Conservation (phyloP, 129 eudicot species). For the Silybum marianum region DNA sequence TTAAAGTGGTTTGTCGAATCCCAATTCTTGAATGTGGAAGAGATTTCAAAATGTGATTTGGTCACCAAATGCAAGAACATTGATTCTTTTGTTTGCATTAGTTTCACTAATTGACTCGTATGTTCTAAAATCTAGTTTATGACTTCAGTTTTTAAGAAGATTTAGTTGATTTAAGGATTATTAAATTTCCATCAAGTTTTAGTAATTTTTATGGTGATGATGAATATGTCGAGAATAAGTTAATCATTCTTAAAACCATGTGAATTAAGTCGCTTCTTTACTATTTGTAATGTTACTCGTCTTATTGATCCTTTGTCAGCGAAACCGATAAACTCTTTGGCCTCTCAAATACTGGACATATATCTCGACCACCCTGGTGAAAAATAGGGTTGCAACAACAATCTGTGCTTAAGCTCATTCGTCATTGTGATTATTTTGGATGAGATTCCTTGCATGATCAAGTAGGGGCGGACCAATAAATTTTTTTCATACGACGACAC, state of each 20-base stretch:
- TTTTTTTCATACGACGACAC: too few relatives aligned
- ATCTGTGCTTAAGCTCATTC: background rate
- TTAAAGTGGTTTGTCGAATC: background rate
- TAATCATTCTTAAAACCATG: background rate
- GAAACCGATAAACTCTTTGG: too few relatives aligned
- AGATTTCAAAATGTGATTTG: background rate
- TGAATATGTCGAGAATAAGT: background rate
- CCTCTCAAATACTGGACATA: background rate
- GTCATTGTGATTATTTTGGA: too few relatives aligned
- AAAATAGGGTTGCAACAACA: background rate
- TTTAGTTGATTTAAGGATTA: background rate
- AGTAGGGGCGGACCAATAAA: too few relatives aligned
- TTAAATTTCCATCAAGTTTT: background rate
- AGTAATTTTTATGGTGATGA: background rate
- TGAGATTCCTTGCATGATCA: too few relatives aligned
- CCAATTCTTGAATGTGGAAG: background rate
- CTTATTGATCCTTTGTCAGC: too few relatives aligned
- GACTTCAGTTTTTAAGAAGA: too few relatives aligned
- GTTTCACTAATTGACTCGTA: background rate
- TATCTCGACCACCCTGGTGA: background rate
- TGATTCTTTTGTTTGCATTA: background rate
- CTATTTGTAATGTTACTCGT: background rate
- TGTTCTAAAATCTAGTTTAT: background rate
- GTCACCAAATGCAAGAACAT: background rate
- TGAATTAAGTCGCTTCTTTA: background rate